A percentile compares a stretch with the other conserved stretches of the same genome.
phyloP scores from a whole-genome alignment of 495 filamentous ascomycete species.

The Talaromyces adpressus region DNA sequence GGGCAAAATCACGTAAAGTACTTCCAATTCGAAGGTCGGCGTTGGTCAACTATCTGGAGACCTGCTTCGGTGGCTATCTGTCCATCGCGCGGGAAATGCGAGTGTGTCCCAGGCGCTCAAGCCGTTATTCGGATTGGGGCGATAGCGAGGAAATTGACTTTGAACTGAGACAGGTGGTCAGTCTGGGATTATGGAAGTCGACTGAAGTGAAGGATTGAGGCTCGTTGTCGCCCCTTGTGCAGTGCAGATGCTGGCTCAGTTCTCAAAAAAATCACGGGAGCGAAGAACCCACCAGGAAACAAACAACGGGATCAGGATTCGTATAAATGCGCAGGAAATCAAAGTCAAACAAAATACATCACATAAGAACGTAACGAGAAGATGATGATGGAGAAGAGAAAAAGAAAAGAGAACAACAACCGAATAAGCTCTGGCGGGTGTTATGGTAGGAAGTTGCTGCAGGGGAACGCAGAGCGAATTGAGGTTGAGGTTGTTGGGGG shows the following conservation, averaged over 20 bases:
- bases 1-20: neutral
- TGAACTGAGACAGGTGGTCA: neutral
- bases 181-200: neutral
- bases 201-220: neutral
- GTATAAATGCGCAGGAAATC: neutral
- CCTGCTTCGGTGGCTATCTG: neutral
- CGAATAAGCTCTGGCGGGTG: neutral
- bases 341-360: neutral
- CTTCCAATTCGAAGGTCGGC: neutral
- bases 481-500: neutral
- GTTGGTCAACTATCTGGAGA: constrained; percentile 4
- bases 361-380: neutral
- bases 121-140: neutral
- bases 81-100: neutral
- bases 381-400: neutral
- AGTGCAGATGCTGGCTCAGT: neutral
- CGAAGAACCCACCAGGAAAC: neutral
- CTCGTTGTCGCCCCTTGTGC: neutral
- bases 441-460: neutral
- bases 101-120: neutral
- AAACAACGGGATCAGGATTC: neutral
- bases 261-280: neutral
- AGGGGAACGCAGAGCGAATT: neutral
- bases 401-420: neutral
- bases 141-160: neutral